phyloP scores from a whole-genome alignment of 2,329 filamentous ascomycete species.

The Onygenales sp. region DNA sequence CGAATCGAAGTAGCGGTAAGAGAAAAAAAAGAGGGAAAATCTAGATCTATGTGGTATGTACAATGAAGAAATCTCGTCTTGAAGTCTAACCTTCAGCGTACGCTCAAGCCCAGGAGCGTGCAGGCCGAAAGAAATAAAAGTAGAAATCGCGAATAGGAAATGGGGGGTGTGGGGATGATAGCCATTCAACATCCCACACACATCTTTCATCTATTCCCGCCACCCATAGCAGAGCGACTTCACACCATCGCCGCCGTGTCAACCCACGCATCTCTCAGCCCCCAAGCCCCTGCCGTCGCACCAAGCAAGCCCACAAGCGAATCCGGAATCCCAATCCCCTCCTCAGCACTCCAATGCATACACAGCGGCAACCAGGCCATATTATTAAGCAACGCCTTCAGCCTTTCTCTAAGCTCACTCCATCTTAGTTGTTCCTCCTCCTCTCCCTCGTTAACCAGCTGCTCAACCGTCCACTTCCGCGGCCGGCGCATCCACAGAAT shows the following conservation, averaged over 20 bases:
- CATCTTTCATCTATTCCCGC: no score
- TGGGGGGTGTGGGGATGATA: neutral
- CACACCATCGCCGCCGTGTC: constrained; percentile 20
- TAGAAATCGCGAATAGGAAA: no score
- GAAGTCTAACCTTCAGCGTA: no score
- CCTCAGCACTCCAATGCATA: constrained; percentile 68
- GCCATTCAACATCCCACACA: neutral
- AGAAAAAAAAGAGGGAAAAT: no score
- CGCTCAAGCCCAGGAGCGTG: no score
- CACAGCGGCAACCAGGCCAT: constrained; percentile 72
- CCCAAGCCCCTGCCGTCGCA: constrained; percentile 38
- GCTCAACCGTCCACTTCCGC: constrained; percentile 21
- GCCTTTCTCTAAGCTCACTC: constrained; percentile 17
- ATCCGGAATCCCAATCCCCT: constrained; percentile 51
- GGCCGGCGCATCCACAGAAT: constrained; percentile 9
- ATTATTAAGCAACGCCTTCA: constrained; percentile 54
- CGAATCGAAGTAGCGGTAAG: no score
- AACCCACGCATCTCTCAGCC: constrained; percentile 37
- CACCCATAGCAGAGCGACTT: neutral
- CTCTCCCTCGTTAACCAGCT: constrained; percentile 18
- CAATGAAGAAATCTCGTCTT: no score
- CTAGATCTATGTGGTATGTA: no score
- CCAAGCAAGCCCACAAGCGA: constrained; percentile 51
- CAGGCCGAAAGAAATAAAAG: no score
- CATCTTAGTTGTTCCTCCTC: constrained; percentile 10